Evolutionary conservation across 2,329 filamentous ascomycete genomes (phyloP).

Genomic region (Leptographium lundbergii): DNA sequence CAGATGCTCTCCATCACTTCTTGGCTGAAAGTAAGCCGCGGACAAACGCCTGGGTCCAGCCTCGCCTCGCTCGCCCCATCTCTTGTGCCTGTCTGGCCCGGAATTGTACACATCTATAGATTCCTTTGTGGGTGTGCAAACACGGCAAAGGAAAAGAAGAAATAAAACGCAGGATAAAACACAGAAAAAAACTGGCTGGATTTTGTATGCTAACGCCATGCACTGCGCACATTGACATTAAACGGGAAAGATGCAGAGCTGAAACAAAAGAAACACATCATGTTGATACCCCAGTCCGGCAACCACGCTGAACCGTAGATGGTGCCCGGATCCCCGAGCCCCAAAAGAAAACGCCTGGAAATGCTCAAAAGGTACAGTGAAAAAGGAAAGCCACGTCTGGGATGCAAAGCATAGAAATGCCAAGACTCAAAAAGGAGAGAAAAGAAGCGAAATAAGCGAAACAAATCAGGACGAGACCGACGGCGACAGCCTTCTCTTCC

Average conservation of each 20-base stretch:
- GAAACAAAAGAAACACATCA: background rate
- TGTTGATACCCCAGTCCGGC: background rate
- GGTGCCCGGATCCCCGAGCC: background rate
- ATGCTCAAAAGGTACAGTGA: background rate
- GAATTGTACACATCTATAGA: conserved; percentile 9
- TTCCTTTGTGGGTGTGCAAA: background rate
- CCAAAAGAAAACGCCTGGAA: background rate
- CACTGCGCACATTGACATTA: background rate
- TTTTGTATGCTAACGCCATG: background rate
- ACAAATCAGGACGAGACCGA: background rate
- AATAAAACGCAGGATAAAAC: background rate
- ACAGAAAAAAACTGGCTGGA: background rate
- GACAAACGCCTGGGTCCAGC: background rate
- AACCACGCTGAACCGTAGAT: conserved; percentile 16
- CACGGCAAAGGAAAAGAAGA: background rate
- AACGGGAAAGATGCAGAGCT: background rate
- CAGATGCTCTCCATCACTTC: background rate
- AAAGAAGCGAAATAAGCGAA: background rate
- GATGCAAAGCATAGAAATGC: too few relatives aligned
- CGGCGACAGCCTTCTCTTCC: background rate
- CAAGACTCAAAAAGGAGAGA: background rate
- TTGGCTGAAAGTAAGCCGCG: background rate
- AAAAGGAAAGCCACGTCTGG: background rate
- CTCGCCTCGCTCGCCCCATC: background rate
- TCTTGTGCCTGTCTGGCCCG: conserved; percentile 3